Evolutionary conservation across 495 filamentous ascomycete genomes (phyloP).

Genomic region (Polyplosphaeria fusca): DNA sequence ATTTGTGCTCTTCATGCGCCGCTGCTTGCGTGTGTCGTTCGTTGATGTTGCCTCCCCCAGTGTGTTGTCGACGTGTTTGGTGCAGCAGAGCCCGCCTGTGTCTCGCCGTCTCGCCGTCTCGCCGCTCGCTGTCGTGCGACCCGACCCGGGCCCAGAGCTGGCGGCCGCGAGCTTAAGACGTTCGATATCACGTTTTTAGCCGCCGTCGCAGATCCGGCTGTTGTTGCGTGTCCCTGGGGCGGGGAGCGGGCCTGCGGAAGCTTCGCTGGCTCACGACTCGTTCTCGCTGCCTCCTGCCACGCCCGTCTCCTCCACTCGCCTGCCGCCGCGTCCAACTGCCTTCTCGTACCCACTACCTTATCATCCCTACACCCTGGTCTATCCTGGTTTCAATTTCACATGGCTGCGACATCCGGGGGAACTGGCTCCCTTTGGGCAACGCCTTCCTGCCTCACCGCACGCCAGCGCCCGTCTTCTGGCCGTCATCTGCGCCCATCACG

Average conservation of each 20-base stretch:
- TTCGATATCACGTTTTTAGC: slow-evolving; percentile 31
- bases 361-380: slow-evolving; percentile 25
- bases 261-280: slow-evolving; percentile 8
- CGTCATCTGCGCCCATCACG: slow-evolving; percentile 14
- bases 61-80: no score
- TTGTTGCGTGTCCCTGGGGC: slow-evolving; percentile 9
- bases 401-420: slow-evolving; percentile 13
- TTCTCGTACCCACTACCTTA: slow-evolving; percentile 15
- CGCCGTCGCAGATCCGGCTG: slow-evolving; percentile 25
- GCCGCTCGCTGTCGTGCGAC: slow-evolving; percentile 8
- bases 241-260: slow-evolving; percentile 9
- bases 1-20: slow-evolving; percentile 4
- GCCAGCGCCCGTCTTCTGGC: slow-evolving; percentile 2
- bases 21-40: not conserved
- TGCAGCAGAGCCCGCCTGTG: not conserved
- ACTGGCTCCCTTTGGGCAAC: slow-evolving; percentile 15
- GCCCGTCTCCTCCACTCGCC: slow-evolving; percentile 5
- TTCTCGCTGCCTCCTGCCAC: not conserved
- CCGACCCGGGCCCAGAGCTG: not conserved
- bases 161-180: not conserved
- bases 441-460: slow-evolving; percentile 3
- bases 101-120: no score
- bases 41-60: no score
- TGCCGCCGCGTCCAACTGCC: not conserved
- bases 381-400: slow-evolving; percentile 21